Base-by-base conservation (phyloP, 2,329 filamentous ascomycete species). In the Rosellinia necatrix region DNA sequence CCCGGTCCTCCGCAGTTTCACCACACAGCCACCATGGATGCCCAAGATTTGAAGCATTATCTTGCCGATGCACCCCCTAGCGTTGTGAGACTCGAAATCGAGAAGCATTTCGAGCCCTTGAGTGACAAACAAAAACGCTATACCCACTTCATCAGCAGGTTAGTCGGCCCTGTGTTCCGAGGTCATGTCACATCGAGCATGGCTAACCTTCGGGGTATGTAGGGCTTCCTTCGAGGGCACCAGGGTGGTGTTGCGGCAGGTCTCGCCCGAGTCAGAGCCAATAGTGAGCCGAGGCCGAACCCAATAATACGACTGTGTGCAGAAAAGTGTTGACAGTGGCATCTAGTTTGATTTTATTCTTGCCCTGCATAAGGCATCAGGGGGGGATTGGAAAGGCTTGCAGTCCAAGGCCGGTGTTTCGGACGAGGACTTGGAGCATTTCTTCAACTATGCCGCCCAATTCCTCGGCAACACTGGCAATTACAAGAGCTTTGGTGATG, bases 1-100 rank as follows among this genome's bases (percentile, higher is more conserved):
- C 53, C 51, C 41, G 19, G 38, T 42, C 19, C 48, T 37, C 21
- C 49, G 6, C 63, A 63, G 38, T 49, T 59, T 15, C 52, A 64
- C 41, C 34, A 52, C 51, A 62, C 55, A 27, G 27, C 62, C 66
- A 77, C 72, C 62, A 86, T 88, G 82, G 78, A 85, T 65, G 74
- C 81, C 55, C 74, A 81, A 64, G 84, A 87, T 62, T 77, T 87
- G 60, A 78, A 79, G 72, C 89, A 96, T 71, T 97, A 96, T 73
- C 82, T 96, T 59, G 92, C 94, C 42, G 94, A 99, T 74, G 87
- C 88, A 62, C 94, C 94, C 41, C 94, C 94, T 1, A 89, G 87
- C 44, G 85, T 97, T 53, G 93, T 97, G 56, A 86, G 88, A 43
- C 84, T 99, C 46, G 88, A 91, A 72, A 94, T 97, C 72, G 91